These are phyloP conservation scores for Macaranga tanarius DNA, from an alignment of 441 rosid genomes.

Conservation along the genomic window DNA sequence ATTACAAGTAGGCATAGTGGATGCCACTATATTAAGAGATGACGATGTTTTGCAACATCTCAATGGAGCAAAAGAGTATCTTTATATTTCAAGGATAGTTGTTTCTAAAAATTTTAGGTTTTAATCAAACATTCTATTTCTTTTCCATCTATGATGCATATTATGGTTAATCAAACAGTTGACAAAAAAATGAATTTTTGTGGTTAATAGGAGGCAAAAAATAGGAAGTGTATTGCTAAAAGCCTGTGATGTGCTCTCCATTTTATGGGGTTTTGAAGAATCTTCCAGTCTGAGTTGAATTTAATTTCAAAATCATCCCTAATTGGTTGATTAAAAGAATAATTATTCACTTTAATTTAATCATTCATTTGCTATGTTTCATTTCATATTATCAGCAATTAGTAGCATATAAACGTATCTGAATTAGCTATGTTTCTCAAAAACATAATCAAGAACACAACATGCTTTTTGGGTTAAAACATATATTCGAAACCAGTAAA, in stretches of 20 bases:
- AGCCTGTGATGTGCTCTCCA: conserved; percentile 62
- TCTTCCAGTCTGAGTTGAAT: too few relatives aligned
- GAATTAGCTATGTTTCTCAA: too few relatives aligned
- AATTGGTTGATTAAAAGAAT: too few relatives aligned
- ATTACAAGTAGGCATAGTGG: conserved; percentile 80
- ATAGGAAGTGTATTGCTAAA: conserved; percentile 64
- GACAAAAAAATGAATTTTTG: not conserved
- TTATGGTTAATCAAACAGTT: too few relatives aligned
- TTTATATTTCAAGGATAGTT: conserved; percentile 82
- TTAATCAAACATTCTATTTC: not conserved
- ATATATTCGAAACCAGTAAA: not conserved
- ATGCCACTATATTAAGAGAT: conserved; percentile 62
- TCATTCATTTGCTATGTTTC: too few relatives aligned
- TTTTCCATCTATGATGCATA: too few relatives aligned
- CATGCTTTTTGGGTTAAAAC: too few relatives aligned
- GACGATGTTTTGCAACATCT: conserved; percentile 49
- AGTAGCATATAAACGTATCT: too few relatives aligned
- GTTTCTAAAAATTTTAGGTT: conserved; percentile 61
- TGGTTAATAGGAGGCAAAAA: conserved; percentile 57
- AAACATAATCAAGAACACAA: too few relatives aligned
- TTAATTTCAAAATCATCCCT: too few relatives aligned
- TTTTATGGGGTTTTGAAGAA: conserved; percentile 48
- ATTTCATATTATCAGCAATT: too few relatives aligned
- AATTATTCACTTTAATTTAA: too few relatives aligned
- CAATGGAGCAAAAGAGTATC: conserved; percentile 58